phyloP scores from a whole-genome alignment of 2,329 filamentous ascomycete genomes.

The Triangularia verruculosa region DNA sequence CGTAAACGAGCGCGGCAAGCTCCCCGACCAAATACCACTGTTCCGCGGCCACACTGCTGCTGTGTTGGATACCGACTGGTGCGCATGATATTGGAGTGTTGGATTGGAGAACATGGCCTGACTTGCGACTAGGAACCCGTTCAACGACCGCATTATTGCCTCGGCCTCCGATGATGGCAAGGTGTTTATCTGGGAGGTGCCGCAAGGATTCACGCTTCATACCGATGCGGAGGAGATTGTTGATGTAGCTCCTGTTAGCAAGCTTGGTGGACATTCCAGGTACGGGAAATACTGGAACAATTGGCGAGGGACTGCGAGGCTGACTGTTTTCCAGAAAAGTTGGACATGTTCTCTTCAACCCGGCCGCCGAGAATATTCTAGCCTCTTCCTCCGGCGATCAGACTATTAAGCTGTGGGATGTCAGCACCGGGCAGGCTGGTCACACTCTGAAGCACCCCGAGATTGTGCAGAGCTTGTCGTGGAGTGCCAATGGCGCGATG shows the following conservation, averaged over 20 bases:
- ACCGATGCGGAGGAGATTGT: conserved; percentile 80
- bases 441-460: conserved; percentile 81
- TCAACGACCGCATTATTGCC: conserved; percentile 88
- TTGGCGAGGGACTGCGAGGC: background rate
- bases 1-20: conserved; percentile 79
- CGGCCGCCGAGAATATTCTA: conserved; percentile 89
- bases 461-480: conserved; percentile 92
- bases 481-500: conserved; percentile 84
- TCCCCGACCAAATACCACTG: conserved; percentile 88
- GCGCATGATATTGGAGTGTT: conserved; percentile 19
- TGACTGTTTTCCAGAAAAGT: conserved; percentile 68
- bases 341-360: conserved; percentile 97
- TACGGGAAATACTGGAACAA: conserved; percentile 39
- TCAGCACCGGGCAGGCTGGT: conserved; percentile 71
- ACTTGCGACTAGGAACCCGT: conserved; percentile 69
- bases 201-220: conserved; percentile 78
- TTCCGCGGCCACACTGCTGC: conserved; percentile 95
- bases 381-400: conserved; percentile 94
- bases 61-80: conserved; percentile 98
- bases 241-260: conserved; percentile 77
- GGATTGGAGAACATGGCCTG: conserved; percentile 8
- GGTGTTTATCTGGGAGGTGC: conserved; percentile 95
- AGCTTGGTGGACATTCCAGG: conserved; percentile 84
- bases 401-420: conserved; percentile 93
- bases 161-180: conserved; percentile 97